phyloP scores from a whole-genome alignment of 2,329 filamentous ascomycete genomes.

The Pseudogymnoascus sp. region DNA sequence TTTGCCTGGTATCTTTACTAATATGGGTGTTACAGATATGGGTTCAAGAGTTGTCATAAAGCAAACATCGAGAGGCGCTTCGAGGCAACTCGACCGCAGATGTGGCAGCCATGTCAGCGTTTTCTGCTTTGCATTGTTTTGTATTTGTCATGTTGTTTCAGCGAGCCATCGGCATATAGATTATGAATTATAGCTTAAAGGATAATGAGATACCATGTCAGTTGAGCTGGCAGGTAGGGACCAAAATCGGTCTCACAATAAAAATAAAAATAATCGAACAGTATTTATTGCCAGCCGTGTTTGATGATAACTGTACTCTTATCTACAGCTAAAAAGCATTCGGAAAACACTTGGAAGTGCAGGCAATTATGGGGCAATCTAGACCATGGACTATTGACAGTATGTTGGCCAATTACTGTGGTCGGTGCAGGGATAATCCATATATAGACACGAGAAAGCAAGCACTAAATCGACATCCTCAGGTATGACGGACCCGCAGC shows the following conservation, averaged over 20 bases:
- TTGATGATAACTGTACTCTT: neutral
- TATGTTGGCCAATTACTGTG: neutral
- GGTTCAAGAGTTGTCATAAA: slow-evolving; percentile 1
- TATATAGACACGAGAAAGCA: slow-evolving; percentile 1
- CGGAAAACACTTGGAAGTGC: neutral
- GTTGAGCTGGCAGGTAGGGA: neutral
- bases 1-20: neutral
- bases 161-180: slow-evolving; percentile 3
- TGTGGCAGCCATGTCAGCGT: neutral
- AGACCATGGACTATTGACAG: neutral
- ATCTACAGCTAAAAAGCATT: neutral
- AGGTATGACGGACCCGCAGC: slow-evolving; percentile 1
- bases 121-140: neutral
- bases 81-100: slow-evolving; percentile 1
- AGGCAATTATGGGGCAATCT: neutral
- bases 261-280: neutral
- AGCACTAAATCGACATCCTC: slow-evolving; percentile 3
- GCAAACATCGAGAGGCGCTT: neutral
- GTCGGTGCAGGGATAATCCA: neutral
- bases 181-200: slow-evolving; percentile 6
- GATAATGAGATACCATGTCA: slow-evolving; percentile 1
- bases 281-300: neutral
- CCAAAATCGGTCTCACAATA: neutral
- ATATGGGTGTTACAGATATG: neutral
- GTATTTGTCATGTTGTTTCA: slow-evolving; percentile 9